Evolutionary conservation across 169 alveolate species (phyloP).

Genomic region (Cryptosporidium baileyi): DNA sequence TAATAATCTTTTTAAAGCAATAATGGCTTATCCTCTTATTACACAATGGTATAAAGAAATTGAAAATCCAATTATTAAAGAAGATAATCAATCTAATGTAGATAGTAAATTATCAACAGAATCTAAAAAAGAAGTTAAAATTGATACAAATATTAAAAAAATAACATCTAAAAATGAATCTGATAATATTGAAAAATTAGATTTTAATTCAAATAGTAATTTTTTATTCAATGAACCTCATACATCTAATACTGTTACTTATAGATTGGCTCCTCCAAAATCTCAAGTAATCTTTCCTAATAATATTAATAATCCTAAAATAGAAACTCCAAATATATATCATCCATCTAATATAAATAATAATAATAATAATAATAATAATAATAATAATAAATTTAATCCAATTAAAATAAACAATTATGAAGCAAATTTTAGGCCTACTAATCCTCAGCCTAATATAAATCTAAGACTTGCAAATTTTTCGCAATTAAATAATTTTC

Average conservation of each 20-base stretch:
- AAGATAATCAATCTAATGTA: neutral
- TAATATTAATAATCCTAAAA: neutral
- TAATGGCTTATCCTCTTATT: conserved; percentile 46
- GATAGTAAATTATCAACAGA: neutral
- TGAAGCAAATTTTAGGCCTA: conserved; percentile 26
- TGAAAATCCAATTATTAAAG: neutral
- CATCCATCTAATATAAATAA: neutral
- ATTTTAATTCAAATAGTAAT: neutral
- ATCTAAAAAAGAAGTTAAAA: neutral
- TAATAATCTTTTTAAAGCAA: conserved; percentile 18
- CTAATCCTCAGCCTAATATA: conserved; percentile 51
- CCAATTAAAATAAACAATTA: conserved; percentile 26
- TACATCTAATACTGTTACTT: conserved; percentile 51
- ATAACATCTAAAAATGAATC: neutral
- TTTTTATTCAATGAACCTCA: conserved; percentile 28
- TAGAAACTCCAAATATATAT: neutral
- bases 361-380: neutral
- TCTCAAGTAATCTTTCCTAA: conserved; percentile 65
- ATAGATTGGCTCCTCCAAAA: conserved; percentile 61
- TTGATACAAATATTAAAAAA: neutral
- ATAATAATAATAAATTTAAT: conserved; percentile 6
- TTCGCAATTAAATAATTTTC: conserved; percentile 27
- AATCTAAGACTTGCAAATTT: conserved; percentile 50
- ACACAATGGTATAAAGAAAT: conserved; percentile 60
- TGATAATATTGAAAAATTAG: neutral